Percentiles rank a stretch among this genome's conserved stretches.
phyloP scores from a whole-genome alignment of 345 rosid species.

The Eutrema heterophyllum region DNA sequence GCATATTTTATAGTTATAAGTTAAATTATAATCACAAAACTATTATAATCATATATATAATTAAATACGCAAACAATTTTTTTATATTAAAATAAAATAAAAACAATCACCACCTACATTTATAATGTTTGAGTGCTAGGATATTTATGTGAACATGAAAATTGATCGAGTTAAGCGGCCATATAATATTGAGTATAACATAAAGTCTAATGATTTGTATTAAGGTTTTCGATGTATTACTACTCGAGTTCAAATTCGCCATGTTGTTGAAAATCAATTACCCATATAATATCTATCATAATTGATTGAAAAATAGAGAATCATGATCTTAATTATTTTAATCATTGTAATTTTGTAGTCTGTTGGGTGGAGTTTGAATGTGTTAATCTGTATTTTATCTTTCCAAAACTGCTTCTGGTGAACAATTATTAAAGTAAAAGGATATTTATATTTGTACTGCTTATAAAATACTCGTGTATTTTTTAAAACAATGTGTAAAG shows the following conservation, averaged over 20 bases:
- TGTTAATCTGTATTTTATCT: constrained; percentile 1
- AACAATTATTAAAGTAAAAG: not conserved
- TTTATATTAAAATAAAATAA: not conserved
- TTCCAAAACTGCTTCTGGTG: not conserved
- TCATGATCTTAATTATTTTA: not conserved
- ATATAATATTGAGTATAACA: too few relatives aligned
- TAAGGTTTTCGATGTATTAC: too few relatives aligned
- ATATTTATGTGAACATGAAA: too few relatives aligned
- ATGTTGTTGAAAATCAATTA: too few relatives aligned
- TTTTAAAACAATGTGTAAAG: not conserved
- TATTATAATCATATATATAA: not conserved
- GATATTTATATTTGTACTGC: constrained; percentile 2
- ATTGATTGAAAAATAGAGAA: not conserved
- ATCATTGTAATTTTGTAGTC: not conserved
- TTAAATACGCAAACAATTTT: not conserved
- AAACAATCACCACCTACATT: not conserved
- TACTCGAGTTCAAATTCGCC: too few relatives aligned
- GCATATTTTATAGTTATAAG: not conserved
- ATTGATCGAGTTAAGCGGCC: too few relatives aligned
- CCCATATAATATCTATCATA: not conserved
- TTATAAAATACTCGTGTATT: not conserved
- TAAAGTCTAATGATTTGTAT: too few relatives aligned
- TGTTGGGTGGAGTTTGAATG: not conserved
- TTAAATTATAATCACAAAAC: not conserved
- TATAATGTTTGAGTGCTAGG: not conserved